Percentiles rank a stretch among this genome's conserved stretches.
Conservation (phyloP, 2,329 filamentous ascomycete species). For the Calonectria pauciramosa region DNA sequence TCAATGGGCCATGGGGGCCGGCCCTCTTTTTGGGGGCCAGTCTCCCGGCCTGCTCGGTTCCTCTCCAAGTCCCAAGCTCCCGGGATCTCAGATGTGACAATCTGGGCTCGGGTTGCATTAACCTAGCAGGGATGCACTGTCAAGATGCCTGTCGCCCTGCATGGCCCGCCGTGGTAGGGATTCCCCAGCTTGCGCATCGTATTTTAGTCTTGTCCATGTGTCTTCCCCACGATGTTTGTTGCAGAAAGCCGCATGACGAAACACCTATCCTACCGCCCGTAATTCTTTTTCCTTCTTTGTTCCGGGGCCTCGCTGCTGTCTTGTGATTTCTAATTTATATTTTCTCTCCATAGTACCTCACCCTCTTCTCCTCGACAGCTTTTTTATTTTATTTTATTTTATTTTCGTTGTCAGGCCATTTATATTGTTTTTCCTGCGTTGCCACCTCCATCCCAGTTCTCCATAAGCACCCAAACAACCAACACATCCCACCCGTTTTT, state of each 20-base stretch:
- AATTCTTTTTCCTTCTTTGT: not conserved
- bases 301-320: not conserved
- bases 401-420: not conserved
- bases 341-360: not conserved
- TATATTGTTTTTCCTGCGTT: not conserved
- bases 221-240: constrained; percentile 16
- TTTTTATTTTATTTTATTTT: not conserved
- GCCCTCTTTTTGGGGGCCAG: not conserved
- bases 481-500: not conserved
- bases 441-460: not conserved
- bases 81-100: constrained; percentile 44
- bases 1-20: not conserved
- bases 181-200: constrained; percentile 20
- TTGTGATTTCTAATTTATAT: not conserved
- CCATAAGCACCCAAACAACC: not conserved
- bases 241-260: constrained; percentile 4
- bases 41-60: constrained; percentile 24
- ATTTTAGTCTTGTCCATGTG: constrained; percentile 36
- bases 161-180: constrained; percentile 24
- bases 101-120: constrained; percentile 38
- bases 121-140: constrained; percentile 38
- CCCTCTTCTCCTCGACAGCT: not conserved
- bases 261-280: not conserved
- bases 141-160: constrained; percentile 30
- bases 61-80: constrained; percentile 40